These are phyloP conservation scores for Lathyrus sativus DNA, from an alignment of 306 rosid species.

Conservation along the genomic window DNA sequence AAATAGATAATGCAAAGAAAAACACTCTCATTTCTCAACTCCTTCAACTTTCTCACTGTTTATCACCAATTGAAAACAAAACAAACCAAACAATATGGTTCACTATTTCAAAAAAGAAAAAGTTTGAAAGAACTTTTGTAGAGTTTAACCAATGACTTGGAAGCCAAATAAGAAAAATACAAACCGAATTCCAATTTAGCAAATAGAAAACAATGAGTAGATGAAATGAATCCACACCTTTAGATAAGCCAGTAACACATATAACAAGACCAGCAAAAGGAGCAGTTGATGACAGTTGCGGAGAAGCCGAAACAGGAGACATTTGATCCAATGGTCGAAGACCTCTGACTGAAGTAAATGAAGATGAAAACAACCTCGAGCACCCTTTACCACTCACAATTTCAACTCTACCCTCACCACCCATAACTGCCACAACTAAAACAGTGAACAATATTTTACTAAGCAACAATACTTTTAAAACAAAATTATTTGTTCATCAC, in stretches of 20 bases:
- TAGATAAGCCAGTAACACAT: conserved; percentile 94
- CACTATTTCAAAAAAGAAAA: too few relatives aligned
- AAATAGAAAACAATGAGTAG: background rate
- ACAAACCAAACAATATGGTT: too few relatives aligned
- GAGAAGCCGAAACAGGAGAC: conserved; percentile 73
- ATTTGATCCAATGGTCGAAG: conserved; percentile 57
- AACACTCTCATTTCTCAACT: too few relatives aligned
- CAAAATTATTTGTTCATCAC: conserved; percentile 23
- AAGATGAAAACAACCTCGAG: conserved; percentile 73
- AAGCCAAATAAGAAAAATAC: background rate
- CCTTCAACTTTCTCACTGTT: too few relatives aligned
- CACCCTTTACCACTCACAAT: conserved; percentile 79
- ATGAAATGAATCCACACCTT: conserved; percentile 57
- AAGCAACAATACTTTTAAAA: conserved; percentile 34
- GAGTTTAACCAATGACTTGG: conserved; percentile 23
- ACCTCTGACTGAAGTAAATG: conserved; percentile 57
- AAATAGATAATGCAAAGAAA: too few relatives aligned
- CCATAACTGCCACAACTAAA: conserved; percentile 55
- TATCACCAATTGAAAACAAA: too few relatives aligned
- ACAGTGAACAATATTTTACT: conserved; percentile 31
- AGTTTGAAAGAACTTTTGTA: background rate
- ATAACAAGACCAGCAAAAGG: conserved; percentile 85
- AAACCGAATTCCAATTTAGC: background rate
- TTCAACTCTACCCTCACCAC: conserved; percentile 69
- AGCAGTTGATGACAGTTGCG: conserved; percentile 50